A percentile compares a stretch with the other conserved stretches of the same genome.
Conservation (phyloP, 257 asterid species). For the Ilex asprella region DNA sequence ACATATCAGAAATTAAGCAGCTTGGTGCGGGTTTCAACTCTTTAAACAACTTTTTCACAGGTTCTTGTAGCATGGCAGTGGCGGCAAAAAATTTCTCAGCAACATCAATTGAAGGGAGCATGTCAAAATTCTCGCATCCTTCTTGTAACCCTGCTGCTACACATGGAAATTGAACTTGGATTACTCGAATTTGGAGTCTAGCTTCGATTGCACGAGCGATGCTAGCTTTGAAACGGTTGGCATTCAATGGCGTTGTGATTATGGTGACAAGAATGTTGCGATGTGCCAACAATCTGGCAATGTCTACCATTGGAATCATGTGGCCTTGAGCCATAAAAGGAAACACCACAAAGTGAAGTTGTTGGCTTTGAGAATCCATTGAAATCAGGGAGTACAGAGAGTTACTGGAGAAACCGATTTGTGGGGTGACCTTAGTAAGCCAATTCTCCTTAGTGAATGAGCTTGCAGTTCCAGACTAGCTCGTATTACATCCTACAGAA, state of each 20-base stretch:
- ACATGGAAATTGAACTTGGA: slow-evolving; percentile 11
- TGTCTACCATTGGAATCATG: slow-evolving; percentile 44
- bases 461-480: too few species aligned
- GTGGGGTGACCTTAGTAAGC: too few species aligned
- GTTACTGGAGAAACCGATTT: too few species aligned
- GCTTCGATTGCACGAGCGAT: slow-evolving; percentile 23
- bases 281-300: slow-evolving; percentile 31
- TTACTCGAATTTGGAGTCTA: slow-evolving; percentile 23
- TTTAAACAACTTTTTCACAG: slow-evolving; percentile 18
- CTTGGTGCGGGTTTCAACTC: slow-evolving; percentile 29
- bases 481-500: too few species aligned
- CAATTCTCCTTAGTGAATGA: too few species aligned
- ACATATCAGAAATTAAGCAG: slow-evolving; percentile 43
- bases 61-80: slow-evolving; percentile 22
- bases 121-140: slow-evolving; percentile 42
- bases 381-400: too few species aligned
- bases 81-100: slow-evolving; percentile 28
- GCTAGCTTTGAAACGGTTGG: slow-evolving; percentile 18
- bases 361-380: too few species aligned
- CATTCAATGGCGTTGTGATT: slow-evolving; percentile 41
- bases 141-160: slow-evolving; percentile 30
- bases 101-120: slow-evolving; percentile 23
- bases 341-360: slow-evolving; percentile 32
- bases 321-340: slow-evolving; percentile 52
- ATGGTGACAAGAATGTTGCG: slow-evolving; percentile 23